These are phyloP conservation scores for Xanthoparmelia taractica DNA, from an alignment of 495 filamentous ascomycete species.

Conservation along the genomic window DNA sequence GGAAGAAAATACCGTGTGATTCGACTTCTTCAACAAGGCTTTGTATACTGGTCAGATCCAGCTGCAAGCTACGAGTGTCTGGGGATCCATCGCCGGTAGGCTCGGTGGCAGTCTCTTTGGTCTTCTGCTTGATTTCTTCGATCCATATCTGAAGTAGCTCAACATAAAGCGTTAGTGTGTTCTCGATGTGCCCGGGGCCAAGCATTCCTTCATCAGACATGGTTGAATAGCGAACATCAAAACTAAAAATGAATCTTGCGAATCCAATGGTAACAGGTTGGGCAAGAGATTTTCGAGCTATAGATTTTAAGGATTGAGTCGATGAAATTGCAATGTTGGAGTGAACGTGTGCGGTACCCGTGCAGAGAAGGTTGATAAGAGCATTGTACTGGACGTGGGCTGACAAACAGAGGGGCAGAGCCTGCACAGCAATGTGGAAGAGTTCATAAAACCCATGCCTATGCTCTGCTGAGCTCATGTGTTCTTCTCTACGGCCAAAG, in stretches of 20 bases:
- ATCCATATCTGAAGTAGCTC: conserved; percentile 95
- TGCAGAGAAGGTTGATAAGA: conserved; percentile 90
- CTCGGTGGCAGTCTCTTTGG: conserved; percentile 61
- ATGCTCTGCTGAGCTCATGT: conserved; percentile 64
- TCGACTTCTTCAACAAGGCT: conserved; percentile 95
- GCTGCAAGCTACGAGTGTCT: conserved; percentile 56
- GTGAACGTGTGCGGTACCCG: conserved; percentile 92
- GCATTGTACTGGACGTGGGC: conserved; percentile 87
- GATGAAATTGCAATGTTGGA: conserved; percentile 87
- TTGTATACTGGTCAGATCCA: conserved; percentile 80
- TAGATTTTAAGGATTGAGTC: conserved; percentile 85
- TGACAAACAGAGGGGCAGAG: conserved; percentile 84
- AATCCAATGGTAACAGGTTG: conserved; percentile 97
- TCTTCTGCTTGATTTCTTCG: conserved; percentile 86
- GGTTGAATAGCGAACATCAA: conserved; percentile 92
- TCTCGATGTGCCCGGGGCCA: conserved; percentile 90
- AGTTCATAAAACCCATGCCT: conserved; percentile 95
- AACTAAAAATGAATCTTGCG: conserved; percentile 93
- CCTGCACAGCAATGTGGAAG: conserved; percentile 90
- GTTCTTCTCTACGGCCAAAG: conserved; percentile 75
- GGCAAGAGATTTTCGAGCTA: conserved; percentile 85
- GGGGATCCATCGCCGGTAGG: conserved; percentile 48
- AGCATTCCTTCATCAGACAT: conserved; percentile 98
- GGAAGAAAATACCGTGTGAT: conserved; percentile 94
- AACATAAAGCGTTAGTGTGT: conserved; percentile 83